A percentile compares a stretch with the other conserved stretches of the same genome.
Evolutionary conservation across 148 eudicot species (phyloP).

Genomic region (Silene latifolia): DNA sequence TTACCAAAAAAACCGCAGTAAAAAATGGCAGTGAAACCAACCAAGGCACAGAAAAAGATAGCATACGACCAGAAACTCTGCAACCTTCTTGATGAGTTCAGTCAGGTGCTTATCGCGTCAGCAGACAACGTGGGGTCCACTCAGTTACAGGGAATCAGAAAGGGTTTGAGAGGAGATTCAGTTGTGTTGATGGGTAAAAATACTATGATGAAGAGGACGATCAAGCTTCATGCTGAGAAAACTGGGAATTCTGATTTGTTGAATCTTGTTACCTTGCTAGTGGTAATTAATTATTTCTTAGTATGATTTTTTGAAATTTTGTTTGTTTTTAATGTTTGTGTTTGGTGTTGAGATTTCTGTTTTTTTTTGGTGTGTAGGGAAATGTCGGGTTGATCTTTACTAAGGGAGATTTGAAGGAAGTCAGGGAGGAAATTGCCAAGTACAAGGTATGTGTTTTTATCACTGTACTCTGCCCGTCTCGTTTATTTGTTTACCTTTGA

Average conservation of each 20-base stretch:
- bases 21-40: slow-evolving; percentile 42
- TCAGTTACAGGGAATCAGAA: slow-evolving; percentile 55
- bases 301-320: too few relatives aligned
- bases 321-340: too few relatives aligned
- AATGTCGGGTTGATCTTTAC: slow-evolving; percentile 76
- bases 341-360: neutral
- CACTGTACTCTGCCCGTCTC: neutral
- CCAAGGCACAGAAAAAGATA: slow-evolving; percentile 59
- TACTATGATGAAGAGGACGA: slow-evolving; percentile 74
- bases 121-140: slow-evolving; percentile 69
- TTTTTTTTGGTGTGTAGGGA: slow-evolving; percentile 19
- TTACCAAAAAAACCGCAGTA: too few relatives aligned
- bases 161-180: slow-evolving; percentile 58
- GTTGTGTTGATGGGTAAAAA: slow-evolving; percentile 71
- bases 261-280: slow-evolving; percentile 47
- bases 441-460: slow-evolving; percentile 43
- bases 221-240: slow-evolving; percentile 56
- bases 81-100: slow-evolving; percentile 47
- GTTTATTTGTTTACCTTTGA: neutral
- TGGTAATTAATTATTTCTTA: slow-evolving; percentile 7
- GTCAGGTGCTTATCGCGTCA: slow-evolving; percentile 45
- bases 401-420: slow-evolving; percentile 80
- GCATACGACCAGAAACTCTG: slow-evolving; percentile 54
- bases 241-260: slow-evolving; percentile 49
- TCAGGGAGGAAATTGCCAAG: slow-evolving; percentile 67